Evolutionary conservation across 2,329 filamentous ascomycete species (phyloP).

Genomic region (Sporothrix curviconia): DNA sequence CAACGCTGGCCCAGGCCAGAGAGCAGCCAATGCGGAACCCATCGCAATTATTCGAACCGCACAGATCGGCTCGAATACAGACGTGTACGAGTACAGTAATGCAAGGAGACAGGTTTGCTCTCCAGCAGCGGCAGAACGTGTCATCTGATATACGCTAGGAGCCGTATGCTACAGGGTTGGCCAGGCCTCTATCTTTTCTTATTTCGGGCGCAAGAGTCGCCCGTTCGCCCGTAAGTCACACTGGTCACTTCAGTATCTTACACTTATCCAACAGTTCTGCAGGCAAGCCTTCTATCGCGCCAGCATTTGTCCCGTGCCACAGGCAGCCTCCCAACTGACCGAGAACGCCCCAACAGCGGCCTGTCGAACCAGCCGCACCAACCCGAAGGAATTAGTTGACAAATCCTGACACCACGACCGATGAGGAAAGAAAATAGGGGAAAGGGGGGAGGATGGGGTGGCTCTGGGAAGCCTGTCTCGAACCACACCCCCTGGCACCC

Average conservation of each 20-base stretch:
- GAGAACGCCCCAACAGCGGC: not conserved
- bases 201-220: not conserved
- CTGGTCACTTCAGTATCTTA: no score
- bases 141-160: not conserved
- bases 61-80: no score
- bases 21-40: not conserved
- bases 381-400: not conserved
- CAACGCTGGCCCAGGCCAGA: not conserved
- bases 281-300: no score
- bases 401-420: not conserved
- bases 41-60: no score
- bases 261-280: no score
- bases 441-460: not conserved
- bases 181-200: no score
- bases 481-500: no score
- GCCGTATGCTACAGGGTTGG: no score
- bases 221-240: no score
- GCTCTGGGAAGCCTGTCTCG: not conserved
- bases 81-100: no score
- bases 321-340: not conserved
- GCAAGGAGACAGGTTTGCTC: no score
- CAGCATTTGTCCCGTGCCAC: no score
- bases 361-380: constrained; percentile 6
- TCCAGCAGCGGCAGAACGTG: not conserved
- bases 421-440: constrained; percentile 1